Evolutionary conservation across 2,329 filamentous ascomycete genomes (phyloP).

Genomic region (Alternaria triticimaculans): DNA sequence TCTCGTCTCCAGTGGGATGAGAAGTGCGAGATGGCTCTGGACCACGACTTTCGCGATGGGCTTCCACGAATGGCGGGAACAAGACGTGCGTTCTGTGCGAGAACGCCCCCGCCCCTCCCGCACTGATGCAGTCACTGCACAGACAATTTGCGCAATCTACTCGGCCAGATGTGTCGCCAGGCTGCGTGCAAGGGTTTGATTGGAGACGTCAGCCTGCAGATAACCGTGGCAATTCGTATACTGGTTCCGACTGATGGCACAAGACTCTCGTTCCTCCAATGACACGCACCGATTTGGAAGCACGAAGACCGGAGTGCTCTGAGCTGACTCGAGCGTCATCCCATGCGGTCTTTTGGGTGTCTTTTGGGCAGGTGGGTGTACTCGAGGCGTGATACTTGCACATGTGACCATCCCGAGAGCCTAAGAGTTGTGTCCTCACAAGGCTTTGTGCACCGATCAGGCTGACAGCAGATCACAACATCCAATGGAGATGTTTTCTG

Average conservation of each 20-base stretch:
- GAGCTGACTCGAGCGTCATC: neutral
- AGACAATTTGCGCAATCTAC: neutral
- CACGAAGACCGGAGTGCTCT: neutral
- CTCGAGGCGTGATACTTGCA: neutral
- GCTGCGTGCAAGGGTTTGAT: neutral
- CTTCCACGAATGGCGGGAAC: neutral
- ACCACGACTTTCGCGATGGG: neutral
- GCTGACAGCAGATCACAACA: neutral
- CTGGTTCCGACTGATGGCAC: neutral
- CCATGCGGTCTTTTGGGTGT: neutral
- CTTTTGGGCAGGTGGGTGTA: neutral
- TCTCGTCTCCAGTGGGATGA: neutral
- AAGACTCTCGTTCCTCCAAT: neutral
- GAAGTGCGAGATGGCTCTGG: neutral
- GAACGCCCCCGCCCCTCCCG: neutral
- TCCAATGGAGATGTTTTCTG: neutral
- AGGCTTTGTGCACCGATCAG: neutral
- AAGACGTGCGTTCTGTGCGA: neutral
- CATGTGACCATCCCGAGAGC: neutral
- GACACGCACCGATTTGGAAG: neutral
- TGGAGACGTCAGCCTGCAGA: neutral
- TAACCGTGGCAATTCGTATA: neutral
- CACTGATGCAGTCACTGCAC: neutral
- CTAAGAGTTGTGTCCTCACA: neutral
- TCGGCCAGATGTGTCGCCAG: neutral